Percentiles rank a stretch among this genome's conserved stretches.
phyloP scores from a whole-genome alignment of 306 rosid species.

The Trichosanthes truncata region DNA sequence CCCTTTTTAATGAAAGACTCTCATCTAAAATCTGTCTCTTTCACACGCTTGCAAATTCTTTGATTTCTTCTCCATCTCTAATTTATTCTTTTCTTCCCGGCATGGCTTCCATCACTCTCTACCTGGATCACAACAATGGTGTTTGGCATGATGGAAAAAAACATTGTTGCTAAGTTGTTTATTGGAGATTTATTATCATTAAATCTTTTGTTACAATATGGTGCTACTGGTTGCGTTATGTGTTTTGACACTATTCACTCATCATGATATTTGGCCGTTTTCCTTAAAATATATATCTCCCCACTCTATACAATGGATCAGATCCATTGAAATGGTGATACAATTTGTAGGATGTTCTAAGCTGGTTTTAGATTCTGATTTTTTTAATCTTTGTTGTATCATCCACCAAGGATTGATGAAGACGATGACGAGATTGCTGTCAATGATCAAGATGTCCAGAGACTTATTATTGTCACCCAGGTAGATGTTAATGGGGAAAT shows the following conservation, averaged over 20 bases:
- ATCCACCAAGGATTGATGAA: conserved; percentile 49
- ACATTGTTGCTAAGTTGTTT: background rate
- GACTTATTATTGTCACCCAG: conserved; percentile 93
- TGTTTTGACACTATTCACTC: background rate
- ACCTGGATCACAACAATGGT: background rate
- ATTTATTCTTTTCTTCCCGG: background rate
- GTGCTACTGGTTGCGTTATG: background rate
- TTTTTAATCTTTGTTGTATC: conserved; percentile 18
- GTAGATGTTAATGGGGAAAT: conserved; percentile 26
- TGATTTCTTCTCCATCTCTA: background rate
- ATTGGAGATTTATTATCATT: background rate
- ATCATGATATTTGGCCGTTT: background rate
- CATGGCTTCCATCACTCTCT: background rate
- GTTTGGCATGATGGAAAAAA: background rate
- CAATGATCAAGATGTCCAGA: conserved; percentile 79
- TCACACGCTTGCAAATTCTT: background rate
- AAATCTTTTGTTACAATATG: background rate
- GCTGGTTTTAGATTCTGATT: background rate
- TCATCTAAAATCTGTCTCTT: background rate
- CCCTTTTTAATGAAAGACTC: background rate
- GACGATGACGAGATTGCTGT: conserved; percentile 73
- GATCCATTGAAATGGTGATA: conserved; percentile 1
- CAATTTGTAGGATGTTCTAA: conserved; percentile 2
- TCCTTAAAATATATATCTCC: background rate
- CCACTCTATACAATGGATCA: background rate